phyloP scores from a whole-genome alignment of 2,329 filamentous ascomycete genomes.

The Lachnellula subtilissima region DNA sequence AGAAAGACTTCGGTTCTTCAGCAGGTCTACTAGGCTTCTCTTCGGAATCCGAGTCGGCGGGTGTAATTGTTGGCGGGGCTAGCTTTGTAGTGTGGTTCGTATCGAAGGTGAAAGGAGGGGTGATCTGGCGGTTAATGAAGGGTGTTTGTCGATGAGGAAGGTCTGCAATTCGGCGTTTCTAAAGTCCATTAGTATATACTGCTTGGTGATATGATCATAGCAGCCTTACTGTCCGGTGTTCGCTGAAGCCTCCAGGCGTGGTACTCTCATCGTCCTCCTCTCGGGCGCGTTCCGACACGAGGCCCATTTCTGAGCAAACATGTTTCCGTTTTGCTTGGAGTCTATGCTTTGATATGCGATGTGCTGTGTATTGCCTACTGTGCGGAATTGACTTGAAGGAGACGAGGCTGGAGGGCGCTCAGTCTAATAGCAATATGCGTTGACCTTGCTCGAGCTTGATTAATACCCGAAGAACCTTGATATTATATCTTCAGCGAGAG shows the following conservation, averaged over 20 bases:
- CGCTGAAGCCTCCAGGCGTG: slow-evolving; percentile 25
- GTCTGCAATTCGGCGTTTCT: slow-evolving; percentile 31
- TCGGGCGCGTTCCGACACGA: slow-evolving; percentile 21
- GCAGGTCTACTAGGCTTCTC: slow-evolving; percentile 18
- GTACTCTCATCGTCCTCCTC: slow-evolving; percentile 27
- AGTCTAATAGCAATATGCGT: slow-evolving; percentile 4
- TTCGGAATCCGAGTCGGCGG: slow-evolving; percentile 29
- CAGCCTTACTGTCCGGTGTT: slow-evolving; percentile 28
- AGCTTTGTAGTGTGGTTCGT: slow-evolving; percentile 21
- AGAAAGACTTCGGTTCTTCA: slow-evolving; percentile 23
- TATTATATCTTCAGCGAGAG: slow-evolving; percentile 16
- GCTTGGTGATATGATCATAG: background rate
- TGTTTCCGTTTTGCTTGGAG: slow-evolving; percentile 6
- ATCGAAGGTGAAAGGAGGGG: slow-evolving; percentile 17
- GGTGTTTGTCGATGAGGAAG: slow-evolving; percentile 27
- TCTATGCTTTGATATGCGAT: slow-evolving; percentile 3
- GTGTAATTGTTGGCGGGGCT: slow-evolving; percentile 29
- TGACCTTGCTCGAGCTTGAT: slow-evolving; percentile 1
- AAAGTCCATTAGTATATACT: slow-evolving; percentile 4
- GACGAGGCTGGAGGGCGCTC: background rate
- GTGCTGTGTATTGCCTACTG: slow-evolving; percentile 7
- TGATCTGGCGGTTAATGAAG: slow-evolving; percentile 15
- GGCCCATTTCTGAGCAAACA: slow-evolving; percentile 20
- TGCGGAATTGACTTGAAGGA: background rate
- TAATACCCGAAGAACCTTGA: slow-evolving; percentile 12